Base-by-base conservation (phyloP, 2,329 filamentous ascomycete species). In the Sclerotinia glacialis region DNA sequence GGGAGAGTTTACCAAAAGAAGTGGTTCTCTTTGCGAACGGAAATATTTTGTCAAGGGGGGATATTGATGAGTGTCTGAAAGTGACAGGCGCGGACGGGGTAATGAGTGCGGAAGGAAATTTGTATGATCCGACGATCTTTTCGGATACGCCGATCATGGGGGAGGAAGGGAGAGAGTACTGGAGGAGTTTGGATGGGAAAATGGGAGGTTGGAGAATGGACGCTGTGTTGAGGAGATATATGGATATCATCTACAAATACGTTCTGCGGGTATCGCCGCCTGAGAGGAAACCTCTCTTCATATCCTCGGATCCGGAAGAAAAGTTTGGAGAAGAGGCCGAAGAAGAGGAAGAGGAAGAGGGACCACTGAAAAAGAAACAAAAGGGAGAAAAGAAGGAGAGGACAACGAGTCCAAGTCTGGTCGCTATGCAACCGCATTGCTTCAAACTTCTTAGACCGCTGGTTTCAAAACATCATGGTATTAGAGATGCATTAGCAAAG, bases 21-120 rank as follows among this genome's bases (percentile, higher is more conserved):
- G 96, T 93, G 9, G 95, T 99, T 31, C 86, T 99, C 3, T 98
- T 99, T 76, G 95, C 95, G 4, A 99, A 99, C 77, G 95, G 95
- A 16, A 99, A 99, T 75, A 89, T 97, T 46, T 80, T 99, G 67
- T 89, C 91, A 76, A 84, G 89, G 67, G 88, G 83, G 0, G 94
- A 99, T 76, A 81, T 99, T 14, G 85, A 89, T 61, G 80, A 80
- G 26, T 98, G 94, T 74, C 80, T 99, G 26, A 85, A 87, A 60
- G 91, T 83, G 5, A 99, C 95, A 0, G 93, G 93, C 0, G 94
- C 89, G 1, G 95, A 99, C 77, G 95, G 85, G 23, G 87, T 99
- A 62, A 98, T 99, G 95, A 94, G 90, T 71, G 95, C 95, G 6
- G 95, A 99, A 78, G 95, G 93, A 0, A 97, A 97, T 76, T 83